These are phyloP conservation scores for Neopestalotiopsis sp. DNA, from an alignment of 2,329 filamentous ascomycete species.

Conservation along the genomic window DNA sequence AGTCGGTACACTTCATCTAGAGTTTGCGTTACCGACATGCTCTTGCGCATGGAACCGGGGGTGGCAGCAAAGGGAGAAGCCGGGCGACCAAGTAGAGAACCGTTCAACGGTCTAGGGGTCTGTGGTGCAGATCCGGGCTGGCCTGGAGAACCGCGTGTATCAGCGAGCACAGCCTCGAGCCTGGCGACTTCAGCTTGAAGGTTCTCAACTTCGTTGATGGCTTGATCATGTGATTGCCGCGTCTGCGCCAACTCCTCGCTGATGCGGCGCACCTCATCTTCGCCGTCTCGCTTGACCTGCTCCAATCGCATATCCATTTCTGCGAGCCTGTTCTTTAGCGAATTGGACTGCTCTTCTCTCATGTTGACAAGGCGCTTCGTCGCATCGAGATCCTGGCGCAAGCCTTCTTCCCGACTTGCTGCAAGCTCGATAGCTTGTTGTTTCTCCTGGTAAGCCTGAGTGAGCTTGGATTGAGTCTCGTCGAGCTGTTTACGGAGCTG, in stretches of 20 bases:
- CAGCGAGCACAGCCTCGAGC: conserved; percentile 54
- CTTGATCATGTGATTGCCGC: conserved; percentile 50
- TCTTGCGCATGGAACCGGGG: conserved; percentile 59
- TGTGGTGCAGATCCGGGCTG: conserved; percentile 59
- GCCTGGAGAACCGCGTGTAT: conserved; percentile 37
- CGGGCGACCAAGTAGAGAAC: conserved; percentile 56
- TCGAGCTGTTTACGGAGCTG: conserved; percentile 81
- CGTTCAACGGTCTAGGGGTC: conserved; percentile 64
- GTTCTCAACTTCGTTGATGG: conserved; percentile 55
- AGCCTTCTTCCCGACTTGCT: conserved; percentile 82
- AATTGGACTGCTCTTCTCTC: conserved; percentile 77
- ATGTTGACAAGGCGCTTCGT: conserved; percentile 82
- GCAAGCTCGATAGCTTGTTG: conserved; percentile 86
- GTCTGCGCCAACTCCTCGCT: conserved; percentile 63
- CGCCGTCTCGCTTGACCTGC: conserved; percentile 70
- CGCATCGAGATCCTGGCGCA: conserved; percentile 84
- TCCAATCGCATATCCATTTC: conserved; percentile 70
- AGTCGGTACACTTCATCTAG: conserved; percentile 69
- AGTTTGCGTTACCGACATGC: conserved; percentile 65
- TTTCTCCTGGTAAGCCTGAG: conserved; percentile 81
- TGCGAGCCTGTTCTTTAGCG: conserved; percentile 71
- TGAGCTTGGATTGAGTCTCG: conserved; percentile 83
- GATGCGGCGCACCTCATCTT: conserved; percentile 62
- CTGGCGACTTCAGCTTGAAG: conserved; percentile 61
- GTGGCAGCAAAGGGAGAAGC: conserved; percentile 68